Percentiles rank a stretch among this genome's conserved stretches.
Conservation (phyloP, 768 basidiomycete species). For the Collybia sp. region DNA sequence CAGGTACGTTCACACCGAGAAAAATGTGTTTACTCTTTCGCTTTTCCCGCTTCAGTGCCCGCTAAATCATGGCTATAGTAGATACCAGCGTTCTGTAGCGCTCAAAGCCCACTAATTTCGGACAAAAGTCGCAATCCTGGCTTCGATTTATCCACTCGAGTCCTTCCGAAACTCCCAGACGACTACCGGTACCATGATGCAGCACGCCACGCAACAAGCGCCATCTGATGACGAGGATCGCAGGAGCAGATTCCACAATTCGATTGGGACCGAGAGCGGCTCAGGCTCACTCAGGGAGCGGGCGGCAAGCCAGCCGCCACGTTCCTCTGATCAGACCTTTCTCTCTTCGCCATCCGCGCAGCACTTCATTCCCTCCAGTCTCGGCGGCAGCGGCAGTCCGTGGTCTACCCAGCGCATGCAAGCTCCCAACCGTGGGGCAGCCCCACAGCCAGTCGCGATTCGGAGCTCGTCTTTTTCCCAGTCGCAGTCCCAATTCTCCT, state of each 20-base stretch:
- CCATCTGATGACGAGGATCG: slow-evolving; percentile 51
- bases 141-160: not conserved
- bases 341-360: slow-evolving; percentile 50
- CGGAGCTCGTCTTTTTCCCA: slow-evolving; percentile 68
- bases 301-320: slow-evolving; percentile 69
- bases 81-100: too few relatives aligned
- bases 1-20: too few relatives aligned
- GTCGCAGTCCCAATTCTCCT: slow-evolving; percentile 51
- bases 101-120: too few relatives aligned
- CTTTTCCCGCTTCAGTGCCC: too few relatives aligned
- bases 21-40: too few relatives aligned
- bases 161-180: slow-evolving; percentile 12
- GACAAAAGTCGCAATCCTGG: not conserved
- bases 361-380: slow-evolving; percentile 44
- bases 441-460: slow-evolving; percentile 54
- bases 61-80: too few relatives aligned
- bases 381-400: slow-evolving; percentile 34
- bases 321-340: slow-evolving; percentile 39
- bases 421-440: slow-evolving; percentile 33
- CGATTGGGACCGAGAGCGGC: slow-evolving; percentile 34
- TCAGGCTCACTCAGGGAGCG: slow-evolving; percentile 50
- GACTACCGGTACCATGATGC: slow-evolving; percentile 24
- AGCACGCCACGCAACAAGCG: slow-evolving; percentile 20
- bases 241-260: slow-evolving; percentile 51
- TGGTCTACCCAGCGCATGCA: slow-evolving; percentile 45